Conservation (phyloP, 805 yeast genomes). For the Brettanomyces anomalus region DNA sequence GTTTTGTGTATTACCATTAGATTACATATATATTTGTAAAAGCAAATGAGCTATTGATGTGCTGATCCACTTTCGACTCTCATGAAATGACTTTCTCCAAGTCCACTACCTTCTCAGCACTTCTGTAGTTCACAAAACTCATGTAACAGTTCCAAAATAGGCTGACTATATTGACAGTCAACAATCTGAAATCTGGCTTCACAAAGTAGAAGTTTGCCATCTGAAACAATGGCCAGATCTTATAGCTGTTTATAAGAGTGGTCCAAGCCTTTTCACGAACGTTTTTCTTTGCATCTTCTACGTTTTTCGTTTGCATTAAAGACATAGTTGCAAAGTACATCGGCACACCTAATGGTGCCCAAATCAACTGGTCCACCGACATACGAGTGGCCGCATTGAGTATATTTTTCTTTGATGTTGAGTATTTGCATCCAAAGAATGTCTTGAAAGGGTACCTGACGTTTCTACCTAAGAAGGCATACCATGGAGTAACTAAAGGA, state of each 20-base stretch:
- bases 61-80: too few species aligned
- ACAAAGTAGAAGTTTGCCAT: constrained; percentile 63
- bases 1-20: too few species aligned
- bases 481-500: constrained; percentile 70
- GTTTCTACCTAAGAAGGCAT: constrained; percentile 35
- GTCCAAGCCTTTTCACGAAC: constrained; percentile 48
- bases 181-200: constrained; percentile 61
- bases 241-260: constrained; percentile 69
- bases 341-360: constrained; percentile 76
- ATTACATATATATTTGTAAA: too few species aligned
- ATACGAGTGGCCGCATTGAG: constrained; percentile 41
- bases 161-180: constrained; percentile 62
- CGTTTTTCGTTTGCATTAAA: constrained; percentile 45
- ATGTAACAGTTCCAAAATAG: constrained; percentile 80
- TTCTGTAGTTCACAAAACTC: constrained; percentile 42
- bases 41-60: too few species aligned
- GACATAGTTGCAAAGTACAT: constrained; percentile 64
- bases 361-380: constrained; percentile 58
- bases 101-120: constrained; percentile 3
- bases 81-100: not conserved
- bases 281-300: constrained; percentile 32
- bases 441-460: constrained; percentile 29
- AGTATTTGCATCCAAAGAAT: constrained; percentile 1
- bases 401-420: constrained; percentile 6
- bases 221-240: constrained; percentile 89